Conservation (phyloP, 2,329 filamentous ascomycete genomes). For the Ilyonectria sp. region DNA sequence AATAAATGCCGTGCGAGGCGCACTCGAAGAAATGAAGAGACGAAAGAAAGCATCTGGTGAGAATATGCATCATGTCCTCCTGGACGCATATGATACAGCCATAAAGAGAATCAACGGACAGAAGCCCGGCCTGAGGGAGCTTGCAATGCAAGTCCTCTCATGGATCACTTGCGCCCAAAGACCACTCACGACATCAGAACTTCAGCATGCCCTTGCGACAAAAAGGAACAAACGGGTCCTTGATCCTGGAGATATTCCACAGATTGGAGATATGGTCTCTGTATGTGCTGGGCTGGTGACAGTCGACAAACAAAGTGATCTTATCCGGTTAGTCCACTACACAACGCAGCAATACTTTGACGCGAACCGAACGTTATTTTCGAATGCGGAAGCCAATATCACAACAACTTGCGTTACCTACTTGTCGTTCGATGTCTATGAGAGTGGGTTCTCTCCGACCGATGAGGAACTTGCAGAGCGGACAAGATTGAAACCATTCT, state of each 20-base stretch:
- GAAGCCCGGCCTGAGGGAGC: not conserved
- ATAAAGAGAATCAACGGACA: not conserved
- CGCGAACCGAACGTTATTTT: constrained; percentile 1
- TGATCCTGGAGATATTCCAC: not conserved
- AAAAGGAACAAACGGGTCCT: not conserved
- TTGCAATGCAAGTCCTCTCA: not conserved
- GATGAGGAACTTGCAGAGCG: not conserved
- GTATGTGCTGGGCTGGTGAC: not conserved
- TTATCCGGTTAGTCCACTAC: not conserved
- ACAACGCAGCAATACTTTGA: constrained; percentile 19
- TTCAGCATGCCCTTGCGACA: not conserved
- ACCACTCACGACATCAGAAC: not conserved
- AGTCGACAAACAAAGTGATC: not conserved
- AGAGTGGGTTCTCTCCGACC: not conserved
- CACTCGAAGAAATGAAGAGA: not conserved
- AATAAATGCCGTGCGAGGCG: no score
- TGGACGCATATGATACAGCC: constrained; percentile 30
- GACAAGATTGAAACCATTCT: not conserved
- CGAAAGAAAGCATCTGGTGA: not conserved
- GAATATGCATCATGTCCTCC: constrained; percentile 42
- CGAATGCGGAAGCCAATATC: constrained; percentile 8
- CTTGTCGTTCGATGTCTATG: not conserved
- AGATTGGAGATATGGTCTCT: not conserved
- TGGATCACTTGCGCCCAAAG: not conserved
- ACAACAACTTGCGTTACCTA: constrained; percentile 8